Evolutionary conservation across 2,329 filamentous ascomycete species (phyloP).

Genomic region (Pochonia chlamydosporia): DNA sequence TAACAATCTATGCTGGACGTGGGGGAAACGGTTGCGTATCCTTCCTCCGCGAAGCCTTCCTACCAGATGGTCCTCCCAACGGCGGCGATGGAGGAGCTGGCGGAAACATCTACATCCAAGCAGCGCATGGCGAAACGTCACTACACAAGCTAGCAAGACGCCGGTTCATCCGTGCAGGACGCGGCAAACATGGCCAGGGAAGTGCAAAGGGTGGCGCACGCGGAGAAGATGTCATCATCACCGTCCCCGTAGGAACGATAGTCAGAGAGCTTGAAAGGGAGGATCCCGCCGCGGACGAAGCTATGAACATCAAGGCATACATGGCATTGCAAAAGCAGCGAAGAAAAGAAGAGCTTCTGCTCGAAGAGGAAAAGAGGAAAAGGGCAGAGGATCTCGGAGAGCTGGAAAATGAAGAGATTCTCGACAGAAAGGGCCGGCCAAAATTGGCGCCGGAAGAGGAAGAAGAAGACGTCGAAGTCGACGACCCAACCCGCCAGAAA

Average conservation of each 20-base stretch:
- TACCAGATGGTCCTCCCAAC: conserved; percentile 84
- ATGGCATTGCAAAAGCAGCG: conserved; percentile 26
- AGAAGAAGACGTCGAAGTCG: conserved; percentile 33
- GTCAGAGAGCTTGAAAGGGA: conserved; percentile 73
- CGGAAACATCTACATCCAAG: conserved; percentile 91
- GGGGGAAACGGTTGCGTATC: conserved; percentile 93
- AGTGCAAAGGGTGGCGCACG: conserved; percentile 68
- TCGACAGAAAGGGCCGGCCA: conserved; percentile 6
- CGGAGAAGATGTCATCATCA: conserved; percentile 81
- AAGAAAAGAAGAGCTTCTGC: conserved; percentile 22
- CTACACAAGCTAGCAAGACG: conserved; percentile 83
- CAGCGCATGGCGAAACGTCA: conserved; percentile 83
- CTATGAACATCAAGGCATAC: conserved; percentile 26
- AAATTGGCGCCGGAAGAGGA: conserved; percentile 16
- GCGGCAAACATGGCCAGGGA: conserved; percentile 74
- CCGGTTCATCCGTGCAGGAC: conserved; percentile 66
- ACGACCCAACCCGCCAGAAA: conserved; percentile 55
- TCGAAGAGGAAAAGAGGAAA: conserved; percentile 27
- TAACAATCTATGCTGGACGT: conserved; percentile 70
- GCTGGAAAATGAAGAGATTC: conserved; percentile 5
- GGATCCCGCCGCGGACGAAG: conserved; percentile 70
- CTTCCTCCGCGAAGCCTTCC: conserved; percentile 85
- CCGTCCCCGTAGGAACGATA: conserved; percentile 89
- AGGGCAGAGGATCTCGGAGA: conserved; percentile 9
- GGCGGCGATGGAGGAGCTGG: conserved; percentile 91